Evolutionary conservation across 2,329 filamentous ascomycete species (phyloP), one percentile per base, ranked within the genome.

Genomic region (Penicillium verrucosum): DNA sequence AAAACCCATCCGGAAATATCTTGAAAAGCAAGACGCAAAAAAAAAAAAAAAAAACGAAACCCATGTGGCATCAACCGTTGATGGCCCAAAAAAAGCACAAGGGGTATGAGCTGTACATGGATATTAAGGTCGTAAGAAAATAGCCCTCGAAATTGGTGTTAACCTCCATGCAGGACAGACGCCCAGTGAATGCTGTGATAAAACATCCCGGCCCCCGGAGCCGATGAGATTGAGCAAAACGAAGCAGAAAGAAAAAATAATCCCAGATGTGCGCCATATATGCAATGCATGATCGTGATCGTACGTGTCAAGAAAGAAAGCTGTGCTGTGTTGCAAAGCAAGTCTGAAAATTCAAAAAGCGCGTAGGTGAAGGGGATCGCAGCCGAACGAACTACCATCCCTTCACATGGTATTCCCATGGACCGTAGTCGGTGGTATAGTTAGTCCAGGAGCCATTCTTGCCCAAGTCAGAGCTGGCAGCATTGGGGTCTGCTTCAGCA

Each of bases 351-450:
- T 21, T 41, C 25, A 18, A 38, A 41, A 51, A 51, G 41, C 16
- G 30, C 32, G 34, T 42, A 42, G 30, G 37, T 32, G 29, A 50
- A n/a, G 30, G 37, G 21, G 27, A 37, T 34, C 10, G 16, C 21
- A 32, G 27, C 21, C 18, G 27, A 41, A 27, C 30, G 5, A 25
- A 54, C 62, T 85, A 95, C 91, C 91, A 96, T 68, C 90, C 91
- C 73, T 90, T 89, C 61, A 87, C 83, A 72, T 95, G 89, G 76
- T 94, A 95, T 68, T 92, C 90, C 71, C 85, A 85, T n/a, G 89
- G 85, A 43, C 91, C 90, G 71, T 88, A 86, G 69, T 89, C 86
- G 68, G 95, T 66, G 9, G 64, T 92, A 75, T 92, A 94, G 67
- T 94, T 86, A 73, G 94, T 94, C 85, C 85, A 93, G 68, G 88